Base-by-base conservation (phyloP, 176 grass and related monocot genomes). In the Cenchrus fungigraminus region DNA sequence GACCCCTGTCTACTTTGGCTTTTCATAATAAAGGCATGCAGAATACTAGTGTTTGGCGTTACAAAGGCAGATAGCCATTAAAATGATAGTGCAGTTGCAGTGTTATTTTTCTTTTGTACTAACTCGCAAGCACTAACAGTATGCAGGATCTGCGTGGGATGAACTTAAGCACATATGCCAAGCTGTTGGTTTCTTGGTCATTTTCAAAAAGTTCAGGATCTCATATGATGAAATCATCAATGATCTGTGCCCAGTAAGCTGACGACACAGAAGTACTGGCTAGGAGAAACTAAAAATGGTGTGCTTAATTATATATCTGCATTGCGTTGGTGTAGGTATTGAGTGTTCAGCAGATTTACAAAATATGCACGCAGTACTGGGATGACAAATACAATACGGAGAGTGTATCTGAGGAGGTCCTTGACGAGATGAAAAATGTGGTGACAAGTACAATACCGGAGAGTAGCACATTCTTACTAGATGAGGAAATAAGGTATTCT, bases 141-240 rank as follows among this genome's bases (percentile, higher is more conserved):
- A 89, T n/a, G 80, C 87, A 77, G 91, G 91, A 55, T 87, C 91
- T 81, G 85, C 91, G 43, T 95, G 76, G 88, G 91, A 92, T 80
- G 97, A 95, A 80, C 97, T 98, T 65, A 94, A 91, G 76, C 93
- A 98, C 78, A 92, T 95, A 79, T 82, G 58, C 59, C 93, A 98
- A 73, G 91, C 97, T 83, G 93, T 98, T 86, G 97, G 97, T 83
- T 95, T 98, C 84, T 89, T 98, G 90, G 97, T 98, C 58, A 98
- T 98, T 82, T 95, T 94, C 78, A 90, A 95, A 82, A 98, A 98
- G 66, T 94, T 89, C 81, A 98, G 91, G 88, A 82, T 98, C 58
- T 92, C 93, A 14, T 98, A 89, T 58, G 96, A 95, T 66, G 96
- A 95, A 65, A 86, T 98, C 85, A 79, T 80, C 59, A 87, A 69